Base-by-base conservation (phyloP, 2,329 filamentous ascomycete species). In the Neonectria punicea region DNA sequence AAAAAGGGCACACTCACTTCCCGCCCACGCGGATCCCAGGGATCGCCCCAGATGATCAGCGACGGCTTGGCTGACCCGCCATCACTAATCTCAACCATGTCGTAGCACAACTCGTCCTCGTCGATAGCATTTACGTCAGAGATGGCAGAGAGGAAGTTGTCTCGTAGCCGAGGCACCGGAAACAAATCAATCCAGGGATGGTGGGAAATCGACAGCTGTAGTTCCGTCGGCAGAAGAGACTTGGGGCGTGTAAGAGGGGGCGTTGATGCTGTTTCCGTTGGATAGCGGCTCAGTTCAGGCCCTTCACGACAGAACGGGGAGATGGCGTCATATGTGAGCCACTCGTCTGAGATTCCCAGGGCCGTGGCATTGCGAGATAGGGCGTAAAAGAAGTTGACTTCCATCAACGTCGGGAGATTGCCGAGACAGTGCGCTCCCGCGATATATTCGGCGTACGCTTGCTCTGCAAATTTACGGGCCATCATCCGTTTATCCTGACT, bases 1-100 rank as follows among this genome's bases (percentile, higher is more conserved):
- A 82, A 66, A 64, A 87, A 86, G 0, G 63, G 54, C n/a, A 79
- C 77, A 0, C 79, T 84, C 1, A 82, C 74, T 67, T 87, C 85
- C 85, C 84, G 87, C 11, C 78, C 81, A 0, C 66, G 63, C 3
- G 77, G 63, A 58, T 85, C 78, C 78, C 78, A 84, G 1, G 84
- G 78, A 7, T 83, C 80, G 1, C 83, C 82, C 85, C 84, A 86
- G 3, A 86, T 80, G 11, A 86, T 75, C 1, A 86, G 63, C n/a
- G 58, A 46, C 1, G 63, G 39, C 30, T 50, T 57, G 9, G 61
- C 49, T n/a, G 47, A 22, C 20, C 32, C 39, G n/a, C 41, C 54
- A 18, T 61, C 53, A 34, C 53, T 43, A 1, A 61, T 34, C 22
- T 65, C 57, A 16, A 55, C 47, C 4, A 61, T 41, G 39, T 65